Conservation (phyloP, 129 eudicot genomes). For the Helichrysum umbraculigerum region DNA sequence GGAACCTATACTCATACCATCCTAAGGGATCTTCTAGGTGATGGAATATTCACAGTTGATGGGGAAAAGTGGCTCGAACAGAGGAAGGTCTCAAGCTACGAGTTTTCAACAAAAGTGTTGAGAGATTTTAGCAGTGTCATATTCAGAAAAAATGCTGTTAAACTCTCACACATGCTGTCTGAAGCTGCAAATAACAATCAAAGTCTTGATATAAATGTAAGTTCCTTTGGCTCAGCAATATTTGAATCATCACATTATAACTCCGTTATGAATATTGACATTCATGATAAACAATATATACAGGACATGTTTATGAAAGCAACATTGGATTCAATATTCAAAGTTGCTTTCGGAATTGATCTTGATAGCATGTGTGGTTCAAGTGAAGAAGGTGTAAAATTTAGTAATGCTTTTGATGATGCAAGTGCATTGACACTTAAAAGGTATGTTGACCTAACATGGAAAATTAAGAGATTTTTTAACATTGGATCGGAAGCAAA, state of each 20-base stretch:
- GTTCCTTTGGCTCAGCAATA: not conserved
- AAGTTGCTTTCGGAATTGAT: slow-evolving; percentile 69
- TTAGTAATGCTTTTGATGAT: slow-evolving; percentile 69
- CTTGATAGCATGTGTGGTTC: slow-evolving; percentile 72
- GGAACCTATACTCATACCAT: slow-evolving; percentile 45
- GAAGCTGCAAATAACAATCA: slow-evolving; percentile 45
- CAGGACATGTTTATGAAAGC: slow-evolving; percentile 79
- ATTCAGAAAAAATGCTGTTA: slow-evolving; percentile 55
- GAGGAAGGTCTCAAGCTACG: slow-evolving; percentile 66
- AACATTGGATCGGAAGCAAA: slow-evolving; percentile 62
- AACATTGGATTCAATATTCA: slow-evolving; percentile 71
- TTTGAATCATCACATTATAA: not conserved
- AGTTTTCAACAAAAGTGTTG: slow-evolving; percentile 60
- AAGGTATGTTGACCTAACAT: slow-evolving; percentile 52
- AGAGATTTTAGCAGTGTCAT: slow-evolving; percentile 63
- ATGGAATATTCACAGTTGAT: slow-evolving; percentile 80
- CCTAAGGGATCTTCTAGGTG: slow-evolving; percentile 59
- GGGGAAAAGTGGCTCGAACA: slow-evolving; percentile 75
- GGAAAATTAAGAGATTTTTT: slow-evolving; percentile 60
- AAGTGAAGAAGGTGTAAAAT: slow-evolving; percentile 57
- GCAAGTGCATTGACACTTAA: slow-evolving; percentile 49
- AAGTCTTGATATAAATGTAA: slow-evolving; percentile 59
- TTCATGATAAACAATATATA: not conserved
- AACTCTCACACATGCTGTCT: slow-evolving; percentile 52
- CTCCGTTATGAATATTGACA: not conserved